phyloP scores from a whole-genome alignment of 768 basidiomycete genomes.

The Hypsizygus marmoreus region DNA sequence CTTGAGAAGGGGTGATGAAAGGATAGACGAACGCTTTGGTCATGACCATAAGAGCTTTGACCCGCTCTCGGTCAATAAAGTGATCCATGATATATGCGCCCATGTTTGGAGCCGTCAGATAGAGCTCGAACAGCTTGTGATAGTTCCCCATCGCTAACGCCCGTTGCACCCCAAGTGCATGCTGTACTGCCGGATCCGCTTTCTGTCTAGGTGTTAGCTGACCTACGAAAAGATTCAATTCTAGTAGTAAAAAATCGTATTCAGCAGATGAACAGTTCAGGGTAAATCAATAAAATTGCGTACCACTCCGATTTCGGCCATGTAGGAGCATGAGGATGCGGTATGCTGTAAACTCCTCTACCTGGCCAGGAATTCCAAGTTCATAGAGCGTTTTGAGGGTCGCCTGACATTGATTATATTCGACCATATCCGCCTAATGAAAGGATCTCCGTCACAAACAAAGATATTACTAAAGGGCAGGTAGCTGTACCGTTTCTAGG shows the following conservation, averaged over 20 bases:
- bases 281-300: slow-evolving; percentile 19
- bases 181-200: slow-evolving; percentile 73
- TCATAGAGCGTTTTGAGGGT: slow-evolving; percentile 90
- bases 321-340: slow-evolving; percentile 95
- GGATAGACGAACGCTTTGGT: slow-evolving; percentile 79
- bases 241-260: slow-evolving; percentile 41
- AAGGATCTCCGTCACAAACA: slow-evolving; percentile 6
- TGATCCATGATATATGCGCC: slow-evolving; percentile 99
- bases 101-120: slow-evolving; percentile 89
- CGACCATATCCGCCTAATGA: slow-evolving; percentile 89
- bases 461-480: slow-evolving; percentile 6
- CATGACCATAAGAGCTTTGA: slow-evolving; percentile 85
- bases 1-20: background rate
- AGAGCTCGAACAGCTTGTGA: slow-evolving; percentile 86
- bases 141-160: slow-evolving; percentile 94
- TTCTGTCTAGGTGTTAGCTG: slow-evolving; percentile 95
- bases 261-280: background rate
- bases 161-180: slow-evolving; percentile 88
- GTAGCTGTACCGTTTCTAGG: slow-evolving; percentile 70
- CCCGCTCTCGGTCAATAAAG: slow-evolving; percentile 90
- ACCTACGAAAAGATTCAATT: slow-evolving; percentile 96
- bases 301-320: slow-evolving; percentile 91
- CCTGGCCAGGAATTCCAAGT: slow-evolving; percentile 88
- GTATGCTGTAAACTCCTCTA: slow-evolving; percentile 96
- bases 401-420: slow-evolving; percentile 98